These are phyloP conservation scores for Ramalina intermedia DNA, from an alignment of 495 filamentous ascomycete genomes.

Conservation along the genomic window DNA sequence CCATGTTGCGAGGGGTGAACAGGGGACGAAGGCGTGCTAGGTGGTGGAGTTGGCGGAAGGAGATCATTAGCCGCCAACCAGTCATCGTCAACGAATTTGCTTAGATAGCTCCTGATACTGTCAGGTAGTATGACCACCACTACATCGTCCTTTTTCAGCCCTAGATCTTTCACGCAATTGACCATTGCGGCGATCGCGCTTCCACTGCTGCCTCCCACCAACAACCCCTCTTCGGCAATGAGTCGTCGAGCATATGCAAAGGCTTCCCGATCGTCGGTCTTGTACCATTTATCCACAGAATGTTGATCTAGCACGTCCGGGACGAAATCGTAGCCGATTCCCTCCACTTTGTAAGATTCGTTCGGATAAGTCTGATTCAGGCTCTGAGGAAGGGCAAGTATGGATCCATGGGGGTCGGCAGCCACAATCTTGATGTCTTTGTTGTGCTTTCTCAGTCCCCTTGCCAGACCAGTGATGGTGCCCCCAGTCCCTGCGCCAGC, in stretches of 20 bases:
- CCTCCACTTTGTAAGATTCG: conserved; percentile 91
- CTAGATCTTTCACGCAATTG: conserved; percentile 59
- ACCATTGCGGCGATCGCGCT: conserved; percentile 81
- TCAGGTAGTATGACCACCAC: conserved; percentile 88
- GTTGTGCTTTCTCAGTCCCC: conserved; percentile 78
- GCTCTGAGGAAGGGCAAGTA: conserved; percentile 63
- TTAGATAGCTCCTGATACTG: conserved; percentile 94
- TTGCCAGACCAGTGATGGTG: conserved; percentile 82
- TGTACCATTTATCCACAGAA: conserved; percentile 89
- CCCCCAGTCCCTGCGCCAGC: conserved; percentile 93
- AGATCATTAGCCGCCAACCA: conserved; percentile 95
- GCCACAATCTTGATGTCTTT: conserved; percentile 69
- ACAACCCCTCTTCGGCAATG: conserved; percentile 85
- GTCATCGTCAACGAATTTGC: conserved; percentile 96
- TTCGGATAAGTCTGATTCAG: conserved; percentile 70
- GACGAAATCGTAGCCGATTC: conserved; percentile 97
- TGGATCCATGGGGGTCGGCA: conserved; percentile 80
- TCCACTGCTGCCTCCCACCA: conserved; percentile 90
- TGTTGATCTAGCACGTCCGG: conserved; percentile 79
- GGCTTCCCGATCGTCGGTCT: conserved; percentile 85
- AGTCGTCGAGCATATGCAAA: conserved; percentile 79
- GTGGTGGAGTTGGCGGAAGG: conserved; percentile 42
- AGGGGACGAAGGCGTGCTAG: conserved; percentile 33
- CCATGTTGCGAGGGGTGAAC: conserved; percentile 8
- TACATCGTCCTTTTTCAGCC: conserved; percentile 59